These are phyloP conservation scores for Vachellia collinsii DNA, from an alignment of 306 rosid species.

Conservation along the genomic window DNA sequence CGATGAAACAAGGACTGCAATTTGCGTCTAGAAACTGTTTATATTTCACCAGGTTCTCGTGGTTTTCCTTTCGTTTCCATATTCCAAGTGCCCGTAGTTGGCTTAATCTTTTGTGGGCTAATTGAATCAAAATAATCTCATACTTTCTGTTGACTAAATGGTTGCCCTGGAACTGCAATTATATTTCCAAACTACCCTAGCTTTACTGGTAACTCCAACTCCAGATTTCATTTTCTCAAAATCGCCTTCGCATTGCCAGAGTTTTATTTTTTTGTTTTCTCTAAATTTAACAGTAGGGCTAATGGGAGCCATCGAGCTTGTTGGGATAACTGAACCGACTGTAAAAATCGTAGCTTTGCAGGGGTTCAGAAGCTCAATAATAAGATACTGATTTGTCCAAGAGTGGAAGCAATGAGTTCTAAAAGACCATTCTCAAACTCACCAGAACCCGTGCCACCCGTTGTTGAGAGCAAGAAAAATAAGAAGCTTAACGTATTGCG, in stretches of 20 bases:
- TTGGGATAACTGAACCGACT: constrained; percentile 32
- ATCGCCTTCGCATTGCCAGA: neutral
- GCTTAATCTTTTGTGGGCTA: neutral
- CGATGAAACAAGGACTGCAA: constrained; percentile 62
- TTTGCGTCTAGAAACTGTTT: constrained; percentile 42
- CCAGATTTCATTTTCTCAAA: neutral
- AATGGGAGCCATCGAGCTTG: constrained; percentile 7
- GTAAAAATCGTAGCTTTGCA: constrained; percentile 51
- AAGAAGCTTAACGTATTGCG: constrained; percentile 47
- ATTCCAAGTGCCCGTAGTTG: neutral
- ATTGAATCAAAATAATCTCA: neutral
- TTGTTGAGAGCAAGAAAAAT: constrained; percentile 43
- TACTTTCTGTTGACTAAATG: neutral
- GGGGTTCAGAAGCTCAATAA: constrained; percentile 52
- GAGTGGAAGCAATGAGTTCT: constrained; percentile 49
- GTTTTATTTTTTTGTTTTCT: neutral
- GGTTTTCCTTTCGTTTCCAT: constrained; percentile 12
- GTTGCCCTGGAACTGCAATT: constrained; percentile 9
- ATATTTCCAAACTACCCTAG: neutral
- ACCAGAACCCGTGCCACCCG: constrained; percentile 35
- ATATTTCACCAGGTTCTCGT: constrained; percentile 50
- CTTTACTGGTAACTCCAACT: neutral
- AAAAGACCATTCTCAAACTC: constrained; percentile 55
- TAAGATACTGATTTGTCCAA: constrained; percentile 44
- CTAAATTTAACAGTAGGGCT: neutral